These are phyloP conservation scores for Tolypocladium tropicale DNA, from an alignment of 2,329 filamentous ascomycete species.

Conservation along the genomic window DNA sequence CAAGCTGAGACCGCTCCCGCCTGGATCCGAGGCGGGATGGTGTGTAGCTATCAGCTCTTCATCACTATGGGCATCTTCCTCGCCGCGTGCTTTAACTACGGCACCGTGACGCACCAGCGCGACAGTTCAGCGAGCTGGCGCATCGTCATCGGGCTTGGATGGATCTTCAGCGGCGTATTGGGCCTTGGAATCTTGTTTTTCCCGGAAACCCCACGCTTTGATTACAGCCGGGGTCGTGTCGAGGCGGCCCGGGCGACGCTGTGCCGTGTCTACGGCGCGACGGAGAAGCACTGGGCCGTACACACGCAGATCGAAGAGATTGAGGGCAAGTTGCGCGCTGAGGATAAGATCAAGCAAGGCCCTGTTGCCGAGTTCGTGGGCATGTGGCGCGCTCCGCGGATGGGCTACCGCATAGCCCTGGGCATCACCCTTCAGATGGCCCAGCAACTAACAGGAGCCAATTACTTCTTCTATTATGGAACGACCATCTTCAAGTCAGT, in stretches of 20 bases:
- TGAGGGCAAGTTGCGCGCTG: slow-evolving; percentile 39
- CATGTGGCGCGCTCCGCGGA: slow-evolving; percentile 54
- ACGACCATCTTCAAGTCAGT: slow-evolving; percentile 40
- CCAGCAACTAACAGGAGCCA: slow-evolving; percentile 59
- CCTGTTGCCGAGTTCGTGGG: slow-evolving; percentile 38
- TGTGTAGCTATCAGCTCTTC: slow-evolving; percentile 60
- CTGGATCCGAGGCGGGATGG: slow-evolving; percentile 54
- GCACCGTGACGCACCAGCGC: slow-evolving; percentile 37
- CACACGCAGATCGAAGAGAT: slow-evolving; percentile 43
- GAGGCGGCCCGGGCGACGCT: slow-evolving; percentile 38
- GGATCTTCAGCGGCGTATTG: slow-evolving; percentile 37
- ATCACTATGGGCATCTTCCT: slow-evolving; percentile 60
- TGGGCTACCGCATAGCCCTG: slow-evolving; percentile 51
- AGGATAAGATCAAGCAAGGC: slow-evolving; percentile 27
- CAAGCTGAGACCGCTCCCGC: slow-evolving; percentile 60
- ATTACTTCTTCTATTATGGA: slow-evolving; percentile 57
- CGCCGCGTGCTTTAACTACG: slow-evolving; percentile 51
- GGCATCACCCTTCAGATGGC: slow-evolving; percentile 53
- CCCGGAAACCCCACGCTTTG: slow-evolving; percentile 41
- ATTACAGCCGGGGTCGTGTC: slow-evolving; percentile 35
- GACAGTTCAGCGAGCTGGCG: slow-evolving; percentile 46
- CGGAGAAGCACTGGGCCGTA: slow-evolving; percentile 31
- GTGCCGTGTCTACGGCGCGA: slow-evolving; percentile 35
- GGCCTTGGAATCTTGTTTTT: slow-evolving; percentile 38
- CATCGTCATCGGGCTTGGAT: slow-evolving; percentile 45